Percentiles rank a stretch among this genome's conserved stretches.
These are phyloP conservation scores for Pholiota conissans DNA, from an alignment of 768 basidiomycete species.

Conservation along the genomic window DNA sequence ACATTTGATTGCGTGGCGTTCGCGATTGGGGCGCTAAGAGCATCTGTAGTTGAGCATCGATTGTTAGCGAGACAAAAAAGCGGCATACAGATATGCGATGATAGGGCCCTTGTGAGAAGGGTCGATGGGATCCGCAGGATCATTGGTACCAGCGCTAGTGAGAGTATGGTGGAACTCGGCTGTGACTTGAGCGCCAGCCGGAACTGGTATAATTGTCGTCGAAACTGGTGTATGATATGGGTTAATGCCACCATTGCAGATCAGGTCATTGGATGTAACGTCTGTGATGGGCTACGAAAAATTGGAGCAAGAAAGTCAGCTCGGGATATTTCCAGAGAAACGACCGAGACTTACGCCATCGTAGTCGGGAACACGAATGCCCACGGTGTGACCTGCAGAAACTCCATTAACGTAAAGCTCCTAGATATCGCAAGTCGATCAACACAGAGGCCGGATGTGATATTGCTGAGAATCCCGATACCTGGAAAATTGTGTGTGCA, in stretches of 20 bases:
- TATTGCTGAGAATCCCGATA: constrained; percentile 6
- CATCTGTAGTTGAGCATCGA: not conserved
- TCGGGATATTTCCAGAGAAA: not conserved
- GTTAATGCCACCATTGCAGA: constrained; percentile 63
- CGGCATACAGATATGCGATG: constrained; percentile 47
- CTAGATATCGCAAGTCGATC: constrained; percentile 18
- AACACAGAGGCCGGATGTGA: not conserved
- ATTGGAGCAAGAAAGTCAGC: not conserved
- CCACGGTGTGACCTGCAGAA: constrained; percentile 38
- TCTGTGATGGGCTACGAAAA: constrained; percentile 51
- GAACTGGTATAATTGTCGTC: constrained; percentile 42
- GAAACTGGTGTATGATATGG: constrained; percentile 51
- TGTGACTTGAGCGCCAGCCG: constrained; percentile 53
- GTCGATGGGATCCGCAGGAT: constrained; percentile 49
- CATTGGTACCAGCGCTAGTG: constrained; percentile 37
- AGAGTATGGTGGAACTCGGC: constrained; percentile 55
- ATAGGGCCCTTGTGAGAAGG: constrained; percentile 53
- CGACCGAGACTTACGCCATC: constrained; percentile 37
- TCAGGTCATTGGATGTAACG: constrained; percentile 53
- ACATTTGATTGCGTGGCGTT: constrained; percentile 41
- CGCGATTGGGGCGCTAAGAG: constrained; percentile 41
- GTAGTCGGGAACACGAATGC: constrained; percentile 46
- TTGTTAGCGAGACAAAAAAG: not conserved
- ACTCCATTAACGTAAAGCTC: constrained; percentile 55
- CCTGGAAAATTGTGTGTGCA: constrained; percentile 57